A percentile compares a stretch with the other conserved stretches of the same genome.
Evolutionary conservation across 78 protist species (phyloP).

Genomic region (Dictyostelium purpureum): DNA sequence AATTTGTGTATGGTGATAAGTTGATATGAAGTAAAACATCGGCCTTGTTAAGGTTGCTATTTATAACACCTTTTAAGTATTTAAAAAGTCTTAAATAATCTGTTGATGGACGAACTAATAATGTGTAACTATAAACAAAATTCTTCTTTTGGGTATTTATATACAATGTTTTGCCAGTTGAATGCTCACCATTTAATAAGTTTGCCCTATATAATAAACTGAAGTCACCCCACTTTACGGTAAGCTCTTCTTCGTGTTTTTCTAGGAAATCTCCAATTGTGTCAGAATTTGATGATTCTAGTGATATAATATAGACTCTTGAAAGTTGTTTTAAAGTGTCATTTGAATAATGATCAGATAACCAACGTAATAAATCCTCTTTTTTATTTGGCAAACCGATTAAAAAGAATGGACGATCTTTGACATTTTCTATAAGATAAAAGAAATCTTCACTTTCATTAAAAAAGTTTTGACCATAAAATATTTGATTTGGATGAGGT

Average conservation of each 20-base stretch:
- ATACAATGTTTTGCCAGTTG: slow-evolving; percentile 28
- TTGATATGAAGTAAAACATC: not conserved
- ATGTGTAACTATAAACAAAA: not conserved
- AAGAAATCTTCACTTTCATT: slow-evolving; percentile 16
- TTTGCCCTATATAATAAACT: not conserved
- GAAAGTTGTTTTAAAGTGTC: not conserved
- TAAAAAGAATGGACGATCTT: slow-evolving; percentile 16
- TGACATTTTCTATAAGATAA: not conserved
- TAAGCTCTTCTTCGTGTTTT: not conserved
- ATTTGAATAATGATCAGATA: slow-evolving; percentile 11
- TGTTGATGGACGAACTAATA: not conserved
- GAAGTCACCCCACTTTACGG: not conserved
- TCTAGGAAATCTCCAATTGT: not conserved
- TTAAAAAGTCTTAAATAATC: not conserved
- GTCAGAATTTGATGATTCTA: not conserved
- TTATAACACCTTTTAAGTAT: not conserved
- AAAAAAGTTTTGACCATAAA: not conserved
- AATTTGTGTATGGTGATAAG: not conserved
- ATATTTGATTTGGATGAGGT: slow-evolving; percentile 48
- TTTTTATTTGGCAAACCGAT: slow-evolving; percentile 20
- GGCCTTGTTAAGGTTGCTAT: too few species aligned
- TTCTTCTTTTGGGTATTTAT: not conserved
- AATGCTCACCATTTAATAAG: not conserved
- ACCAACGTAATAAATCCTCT: not conserved
- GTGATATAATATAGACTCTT: slow-evolving; percentile 9